A percentile compares a stretch with the other conserved stretches of the same genome.
These are phyloP conservation scores for Erythrophleum fordii DNA, from an alignment of 306 rosid species.

Conservation along the genomic window DNA sequence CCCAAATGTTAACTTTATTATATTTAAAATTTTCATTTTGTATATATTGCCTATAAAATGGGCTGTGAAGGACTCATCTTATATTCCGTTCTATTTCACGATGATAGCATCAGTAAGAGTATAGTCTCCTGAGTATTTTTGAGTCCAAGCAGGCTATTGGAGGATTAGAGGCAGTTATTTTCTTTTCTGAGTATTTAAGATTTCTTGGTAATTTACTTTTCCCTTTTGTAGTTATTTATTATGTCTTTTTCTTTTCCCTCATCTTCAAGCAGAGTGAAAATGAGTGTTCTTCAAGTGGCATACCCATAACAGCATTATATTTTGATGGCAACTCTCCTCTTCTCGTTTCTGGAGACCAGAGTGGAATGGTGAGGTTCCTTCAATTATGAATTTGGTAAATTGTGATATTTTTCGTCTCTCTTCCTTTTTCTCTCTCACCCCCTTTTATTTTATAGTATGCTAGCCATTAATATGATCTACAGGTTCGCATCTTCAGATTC, in stretches of 20 bases:
- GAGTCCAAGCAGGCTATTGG: background rate
- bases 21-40: background rate
- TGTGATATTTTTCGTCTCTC: slow-evolving; percentile 13
- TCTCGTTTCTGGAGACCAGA: slow-evolving; percentile 88
- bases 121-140: background rate
- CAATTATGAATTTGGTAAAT: slow-evolving; percentile 17
- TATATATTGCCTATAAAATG: background rate
- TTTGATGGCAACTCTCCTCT: slow-evolving; percentile 57
- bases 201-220: background rate
- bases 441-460: slow-evolving; percentile 16
- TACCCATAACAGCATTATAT: slow-evolving; percentile 73
- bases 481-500: slow-evolving; percentile 83
- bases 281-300: slow-evolving; percentile 73
- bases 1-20: background rate
- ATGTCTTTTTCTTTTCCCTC: slow-evolving; percentile 5
- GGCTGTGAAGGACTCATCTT: slow-evolving; percentile 7
- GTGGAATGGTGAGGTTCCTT: slow-evolving; percentile 71
- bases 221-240: background rate
- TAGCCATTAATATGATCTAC: slow-evolving; percentile 31
- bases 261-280: slow-evolving; percentile 71
- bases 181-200: background rate
- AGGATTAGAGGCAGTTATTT: background rate
- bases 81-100: background rate
- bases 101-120: slow-evolving; percentile 20
- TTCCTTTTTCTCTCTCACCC: background rate